Evolutionary conservation across 805 yeast species (phyloP).

Genomic region (Hanseniaspora occidentalis): DNA sequence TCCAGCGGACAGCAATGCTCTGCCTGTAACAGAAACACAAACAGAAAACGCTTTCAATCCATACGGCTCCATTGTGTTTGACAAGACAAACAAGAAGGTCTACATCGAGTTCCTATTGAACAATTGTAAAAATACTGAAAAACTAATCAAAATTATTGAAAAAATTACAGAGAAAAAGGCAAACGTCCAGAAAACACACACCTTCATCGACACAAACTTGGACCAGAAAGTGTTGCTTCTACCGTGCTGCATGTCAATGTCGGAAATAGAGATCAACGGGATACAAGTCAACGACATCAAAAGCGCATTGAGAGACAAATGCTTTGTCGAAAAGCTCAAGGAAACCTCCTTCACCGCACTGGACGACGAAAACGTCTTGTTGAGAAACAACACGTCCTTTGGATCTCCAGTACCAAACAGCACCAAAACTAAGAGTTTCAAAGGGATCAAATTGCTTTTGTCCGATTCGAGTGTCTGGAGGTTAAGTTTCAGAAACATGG

Average conservation of each 20-base stretch:
- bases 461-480: slow-evolving; percentile 15
- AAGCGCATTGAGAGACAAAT: slow-evolving; percentile 8
- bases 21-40: neutral
- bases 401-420: slow-evolving; percentile 5
- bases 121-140: neutral
- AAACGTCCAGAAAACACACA: neutral
- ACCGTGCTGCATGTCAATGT: slow-evolving; percentile 10
- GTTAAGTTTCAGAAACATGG: slow-evolving; percentile 7
- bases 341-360: too few species aligned
- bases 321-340: slow-evolving; percentile 2
- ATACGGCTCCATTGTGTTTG: slow-evolving; percentile 21
- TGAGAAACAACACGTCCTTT: slow-evolving; percentile 2
- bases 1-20: neutral
- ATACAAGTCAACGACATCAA: slow-evolving; percentile 8
- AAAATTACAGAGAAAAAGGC: slow-evolving; percentile 1
- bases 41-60: slow-evolving; percentile 10
- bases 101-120: slow-evolving; percentile 12
- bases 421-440: slow-evolving; percentile 4
- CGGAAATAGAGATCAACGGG: slow-evolving; percentile 11
- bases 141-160: slow-evolving; percentile 4
- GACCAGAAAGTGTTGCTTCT: neutral
- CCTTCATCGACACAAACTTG: neutral
- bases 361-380: too few species aligned
- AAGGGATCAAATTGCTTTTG: slow-evolving; percentile 13
- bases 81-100: slow-evolving; percentile 18